These are phyloP conservation scores for Coniochaeta sp. DNA, from an alignment of 2,329 filamentous ascomycete genomes.

Conservation along the genomic window DNA sequence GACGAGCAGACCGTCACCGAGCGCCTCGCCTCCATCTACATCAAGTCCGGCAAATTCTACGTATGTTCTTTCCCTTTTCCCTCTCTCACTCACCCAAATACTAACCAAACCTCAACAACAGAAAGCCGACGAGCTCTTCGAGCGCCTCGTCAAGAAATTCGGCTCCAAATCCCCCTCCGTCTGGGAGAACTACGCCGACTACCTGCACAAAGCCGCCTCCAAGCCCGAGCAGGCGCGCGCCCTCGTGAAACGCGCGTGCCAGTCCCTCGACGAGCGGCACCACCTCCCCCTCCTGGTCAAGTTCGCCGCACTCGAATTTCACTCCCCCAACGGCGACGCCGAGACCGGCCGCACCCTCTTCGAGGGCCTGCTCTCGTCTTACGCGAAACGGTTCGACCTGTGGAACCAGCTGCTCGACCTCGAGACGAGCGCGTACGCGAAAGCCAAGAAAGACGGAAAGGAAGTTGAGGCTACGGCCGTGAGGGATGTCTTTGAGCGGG, in stretches of 20 bases:
- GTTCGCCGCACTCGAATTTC: slow-evolving; percentile 90
- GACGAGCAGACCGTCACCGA: slow-evolving; percentile 86
- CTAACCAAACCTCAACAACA: slow-evolving; percentile 27
- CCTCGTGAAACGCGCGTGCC: slow-evolving; percentile 75
- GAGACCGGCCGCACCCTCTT: slow-evolving; percentile 95
- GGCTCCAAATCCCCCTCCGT: slow-evolving; percentile 72
- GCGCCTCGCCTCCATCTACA: slow-evolving; percentile 87
- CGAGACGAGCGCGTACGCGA: slow-evolving; percentile 59
- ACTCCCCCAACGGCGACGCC: slow-evolving; percentile 69
- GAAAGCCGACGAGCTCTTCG: slow-evolving; percentile 86
- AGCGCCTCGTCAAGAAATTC: slow-evolving; percentile 80
- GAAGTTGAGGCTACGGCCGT: slow-evolving; percentile 47
- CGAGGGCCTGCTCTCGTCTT: slow-evolving; percentile 75
- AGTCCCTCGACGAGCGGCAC: slow-evolving; percentile 67
- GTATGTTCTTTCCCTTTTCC: slow-evolving; percentile 31
- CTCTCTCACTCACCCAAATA: neutral
- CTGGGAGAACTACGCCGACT: slow-evolving; percentile 93
- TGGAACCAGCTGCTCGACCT: slow-evolving; percentile 91
- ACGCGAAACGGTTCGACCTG: slow-evolving; percentile 82
- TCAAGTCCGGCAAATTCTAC: slow-evolving; percentile 77
- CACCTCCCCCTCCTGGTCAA: slow-evolving; percentile 72
- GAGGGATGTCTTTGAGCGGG: slow-evolving; percentile 75
- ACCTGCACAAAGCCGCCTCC: slow-evolving; percentile 69
- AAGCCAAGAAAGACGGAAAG: slow-evolving; percentile 41
- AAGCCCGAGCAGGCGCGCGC: slow-evolving; percentile 68